Base-by-base conservation (phyloP, 73 alveolate species). In the Tetrahymena malaccensis region DNA sequence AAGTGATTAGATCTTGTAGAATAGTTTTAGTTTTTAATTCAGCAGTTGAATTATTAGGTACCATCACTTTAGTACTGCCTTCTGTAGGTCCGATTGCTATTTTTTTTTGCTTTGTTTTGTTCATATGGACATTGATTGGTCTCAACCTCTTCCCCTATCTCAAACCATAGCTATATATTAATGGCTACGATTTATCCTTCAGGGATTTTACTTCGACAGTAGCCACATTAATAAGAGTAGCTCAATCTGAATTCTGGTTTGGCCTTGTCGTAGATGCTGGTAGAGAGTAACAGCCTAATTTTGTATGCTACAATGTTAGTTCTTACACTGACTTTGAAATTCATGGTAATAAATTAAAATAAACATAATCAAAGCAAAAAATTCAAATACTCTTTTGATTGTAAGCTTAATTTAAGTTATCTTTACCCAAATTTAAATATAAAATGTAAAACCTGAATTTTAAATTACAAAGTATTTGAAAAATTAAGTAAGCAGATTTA, bases 191-290 rank as follows among this genome's bases (percentile, higher is more conserved):
- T 50, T 35, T 70, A 89, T 94, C 93, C 21, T 95, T 89, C 44
- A 43, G 97, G 33, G 84, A 95, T 19, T 95, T 95, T 33, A 70
- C 97, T 1, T 84, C 97, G 9, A 94, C 97, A 8, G 94, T 95
- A 93, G 93, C 94, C 21, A 85, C 95, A 33, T 38, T 95, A 22
- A 57, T 95, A 31, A 95, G 94, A 55, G 97, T 95, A 21, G 97
- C 97, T 16, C 57, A 94, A 25, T 85, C 97, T 31, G 97, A 95
- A 89, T 70, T 89, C 89, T 95, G 97, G 97, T 95, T 85, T 85
- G 94, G 85, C 33, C 43, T 95, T 22, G 43, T 95, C 38, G 85
- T 85, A 16, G 97, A 95, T 95, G 55, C 97, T 15, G 37, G 85
- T 21, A 94, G 94, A 25, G 94, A 43, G 22, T 55, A 95, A 40